Evolutionary conservation across 148 eudicot genomes (phyloP).

Genomic region (Camellia japonica): DNA sequence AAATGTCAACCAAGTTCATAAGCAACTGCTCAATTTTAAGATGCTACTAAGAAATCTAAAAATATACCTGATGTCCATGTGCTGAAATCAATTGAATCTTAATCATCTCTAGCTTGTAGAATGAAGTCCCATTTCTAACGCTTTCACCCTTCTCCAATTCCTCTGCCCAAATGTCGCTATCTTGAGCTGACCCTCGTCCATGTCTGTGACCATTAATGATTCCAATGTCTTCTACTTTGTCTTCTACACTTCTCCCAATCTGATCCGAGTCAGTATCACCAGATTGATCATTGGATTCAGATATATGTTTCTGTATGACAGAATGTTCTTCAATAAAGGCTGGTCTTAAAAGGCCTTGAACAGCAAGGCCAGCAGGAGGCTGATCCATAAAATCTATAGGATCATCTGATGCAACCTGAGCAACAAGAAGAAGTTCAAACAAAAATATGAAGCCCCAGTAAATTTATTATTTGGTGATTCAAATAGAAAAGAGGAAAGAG

Average conservation of each 20-base stretch:
- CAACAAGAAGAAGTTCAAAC: constrained; percentile 16
- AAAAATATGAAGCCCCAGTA: not conserved
- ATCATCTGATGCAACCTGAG: constrained; percentile 64
- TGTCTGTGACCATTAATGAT: constrained; percentile 61
- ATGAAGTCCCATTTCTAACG: constrained; percentile 62
- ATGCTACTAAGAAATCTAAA: not conserved
- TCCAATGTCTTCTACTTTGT: constrained; percentile 41
- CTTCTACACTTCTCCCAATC: constrained; percentile 28
- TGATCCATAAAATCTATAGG: constrained; percentile 87
- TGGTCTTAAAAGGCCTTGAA: constrained; percentile 87
- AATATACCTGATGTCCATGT: constrained; percentile 67
- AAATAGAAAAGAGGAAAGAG: not conserved
- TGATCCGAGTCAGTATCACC: constrained; percentile 29
- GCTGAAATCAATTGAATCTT: constrained; percentile 75
- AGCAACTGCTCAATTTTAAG: not conserved
- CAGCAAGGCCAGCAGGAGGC: constrained; percentile 81
- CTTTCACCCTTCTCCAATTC: constrained; percentile 64
- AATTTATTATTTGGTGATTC: not conserved
- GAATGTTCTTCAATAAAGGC: constrained; percentile 79
- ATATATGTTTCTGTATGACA: constrained; percentile 55
- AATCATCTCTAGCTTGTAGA: constrained; percentile 86
- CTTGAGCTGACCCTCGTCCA: constrained; percentile 44
- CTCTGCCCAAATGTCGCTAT: constrained; percentile 41
- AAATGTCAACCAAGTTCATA: not conserved
- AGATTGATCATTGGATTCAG: constrained; percentile 26